Percentiles rank a stretch among this genome's conserved stretches.
Conservation (phyloP, 2,329 filamentous ascomycete genomes). For the Colletotrichum limetticola region DNA sequence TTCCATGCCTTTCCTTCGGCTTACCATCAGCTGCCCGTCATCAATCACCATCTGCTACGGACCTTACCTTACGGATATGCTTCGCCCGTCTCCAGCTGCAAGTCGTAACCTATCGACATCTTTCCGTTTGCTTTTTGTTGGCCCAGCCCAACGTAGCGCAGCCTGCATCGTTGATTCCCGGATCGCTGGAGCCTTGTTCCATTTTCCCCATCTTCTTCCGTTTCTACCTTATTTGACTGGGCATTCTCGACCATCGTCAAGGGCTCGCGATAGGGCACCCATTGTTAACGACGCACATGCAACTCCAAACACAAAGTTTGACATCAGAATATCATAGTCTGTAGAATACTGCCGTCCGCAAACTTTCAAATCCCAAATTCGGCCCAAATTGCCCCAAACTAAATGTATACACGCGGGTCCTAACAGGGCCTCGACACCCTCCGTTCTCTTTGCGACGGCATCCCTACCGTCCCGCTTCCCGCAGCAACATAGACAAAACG, state of each 20-base stretch:
- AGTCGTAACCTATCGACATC: constrained; percentile 1
- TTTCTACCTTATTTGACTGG: constrained; percentile 2
- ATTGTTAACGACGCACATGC: background rate
- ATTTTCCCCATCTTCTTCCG: background rate
- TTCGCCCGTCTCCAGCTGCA: constrained; percentile 7
- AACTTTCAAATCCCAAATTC: background rate
- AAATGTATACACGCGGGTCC: background rate
- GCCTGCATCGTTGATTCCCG: constrained; percentile 15
- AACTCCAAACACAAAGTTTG: background rate
- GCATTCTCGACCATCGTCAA: background rate
- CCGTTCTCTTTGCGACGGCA: constrained; percentile 25
- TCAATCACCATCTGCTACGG: background rate
- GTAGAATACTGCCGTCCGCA: background rate
- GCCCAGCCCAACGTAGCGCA: background rate
- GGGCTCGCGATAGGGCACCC: background rate
- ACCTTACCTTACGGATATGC: background rate
- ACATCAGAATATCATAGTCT: background rate
- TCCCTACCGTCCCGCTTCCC: constrained; percentile 34
- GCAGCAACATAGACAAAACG: constrained; percentile 31
- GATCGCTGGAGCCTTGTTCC: constrained; percentile 21
- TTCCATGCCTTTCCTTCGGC: constrained; percentile 20
- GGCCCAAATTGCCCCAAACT: background rate
- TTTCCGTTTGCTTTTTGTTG: constrained; percentile 10
- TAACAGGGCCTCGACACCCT: constrained; percentile 9
- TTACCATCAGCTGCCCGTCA: constrained; percentile 17